Conservation (phyloP, 805 yeast species). For the Metschnikowia continentalis region DNA sequence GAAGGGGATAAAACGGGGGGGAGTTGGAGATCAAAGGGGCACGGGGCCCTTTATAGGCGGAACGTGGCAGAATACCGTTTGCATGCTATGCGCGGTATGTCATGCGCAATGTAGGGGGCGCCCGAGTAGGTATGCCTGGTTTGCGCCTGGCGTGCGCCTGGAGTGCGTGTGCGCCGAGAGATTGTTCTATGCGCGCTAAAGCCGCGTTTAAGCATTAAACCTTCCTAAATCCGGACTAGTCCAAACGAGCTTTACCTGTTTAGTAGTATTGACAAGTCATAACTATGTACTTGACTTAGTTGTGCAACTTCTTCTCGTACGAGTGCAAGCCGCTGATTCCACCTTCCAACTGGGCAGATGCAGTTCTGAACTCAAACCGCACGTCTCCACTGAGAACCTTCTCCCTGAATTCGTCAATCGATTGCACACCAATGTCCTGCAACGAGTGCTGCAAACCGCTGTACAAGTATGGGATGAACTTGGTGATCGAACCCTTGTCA, state of each 20-base stretch:
- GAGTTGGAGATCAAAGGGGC: conserved; percentile 3
- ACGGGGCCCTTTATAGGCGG: not conserved
- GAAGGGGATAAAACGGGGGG: conserved; percentile 12
- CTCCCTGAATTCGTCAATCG: conserved; percentile 59
- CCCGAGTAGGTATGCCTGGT: not conserved
- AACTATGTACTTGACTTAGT: conserved; percentile 34
- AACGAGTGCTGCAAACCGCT: conserved; percentile 97
- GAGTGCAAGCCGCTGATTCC: conserved; percentile 96
- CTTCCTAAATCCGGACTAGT: too few relatives aligned
- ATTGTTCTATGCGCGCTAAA: not conserved
- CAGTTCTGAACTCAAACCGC: conserved; percentile 96
- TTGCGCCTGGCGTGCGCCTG: not conserved
- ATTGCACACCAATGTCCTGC: conserved; percentile 90
- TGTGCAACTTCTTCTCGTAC: conserved; percentile 95
- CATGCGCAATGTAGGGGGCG: not conserved
- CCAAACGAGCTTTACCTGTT: too few relatives aligned
- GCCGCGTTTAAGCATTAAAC: too few relatives aligned
- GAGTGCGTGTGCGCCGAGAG: not conserved
- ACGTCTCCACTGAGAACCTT: conserved; percentile 63
- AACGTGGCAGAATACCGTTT: not conserved
- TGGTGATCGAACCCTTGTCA: conserved; percentile 92
- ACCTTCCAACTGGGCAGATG: conserved; percentile 98
- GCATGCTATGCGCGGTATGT: not conserved
- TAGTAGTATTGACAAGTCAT: too few relatives aligned
- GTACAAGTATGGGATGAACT: conserved; percentile 90